A percentile compares a stretch with the other conserved stretches of the same genome.
Evolutionary conservation across 2,329 filamentous ascomycete species (phyloP).

Genomic region (Chalaropsis thielavioides): DNA sequence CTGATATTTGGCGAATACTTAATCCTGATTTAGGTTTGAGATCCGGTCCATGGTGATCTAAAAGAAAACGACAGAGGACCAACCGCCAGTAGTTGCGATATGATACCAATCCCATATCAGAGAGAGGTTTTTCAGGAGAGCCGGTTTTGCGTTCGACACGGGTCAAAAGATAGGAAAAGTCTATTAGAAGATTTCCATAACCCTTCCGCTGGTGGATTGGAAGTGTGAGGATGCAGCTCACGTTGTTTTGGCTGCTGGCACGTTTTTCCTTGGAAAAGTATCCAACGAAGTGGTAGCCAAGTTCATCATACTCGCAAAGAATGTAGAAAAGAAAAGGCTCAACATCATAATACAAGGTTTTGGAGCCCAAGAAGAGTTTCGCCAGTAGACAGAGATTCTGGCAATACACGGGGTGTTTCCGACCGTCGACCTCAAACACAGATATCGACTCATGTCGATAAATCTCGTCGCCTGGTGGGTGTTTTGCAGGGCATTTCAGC

Average conservation of each 20-base stretch:
- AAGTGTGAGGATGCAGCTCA: constrained; percentile 89
- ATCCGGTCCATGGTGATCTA: constrained; percentile 31
- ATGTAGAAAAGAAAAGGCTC: constrained; percentile 97
- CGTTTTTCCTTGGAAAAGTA: constrained; percentile 99
- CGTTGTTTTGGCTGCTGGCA: constrained; percentile 87
- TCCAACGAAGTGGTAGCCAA: constrained; percentile 92
- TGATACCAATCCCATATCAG: constrained; percentile 93
- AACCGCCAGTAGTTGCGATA: constrained; percentile 97
- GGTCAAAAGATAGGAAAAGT: constrained; percentile 94
- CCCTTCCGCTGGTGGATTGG: constrained; percentile 96
- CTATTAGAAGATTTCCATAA: constrained; percentile 90
- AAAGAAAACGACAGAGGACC: constrained; percentile 70
- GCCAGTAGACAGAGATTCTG: constrained; percentile 92
- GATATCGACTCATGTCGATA: constrained; percentile 84
- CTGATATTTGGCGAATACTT: constrained; percentile 57
- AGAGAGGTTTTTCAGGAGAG: constrained; percentile 91
- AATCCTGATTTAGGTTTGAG: constrained; percentile 27
- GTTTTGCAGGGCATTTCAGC: constrained; percentile 88
- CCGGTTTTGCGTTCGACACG: constrained; percentile 86
- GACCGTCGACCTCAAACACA: constrained; percentile 94
- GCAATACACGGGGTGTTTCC: constrained; percentile 96
- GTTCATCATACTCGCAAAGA: constrained; percentile 82
- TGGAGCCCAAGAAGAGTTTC: constrained; percentile 95
- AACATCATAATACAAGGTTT: constrained; percentile 95
- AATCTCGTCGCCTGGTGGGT: constrained; percentile 94